Evolutionary conservation across 2,329 filamentous ascomycete genomes (phyloP).

Genomic region (Xylariales sp.): DNA sequence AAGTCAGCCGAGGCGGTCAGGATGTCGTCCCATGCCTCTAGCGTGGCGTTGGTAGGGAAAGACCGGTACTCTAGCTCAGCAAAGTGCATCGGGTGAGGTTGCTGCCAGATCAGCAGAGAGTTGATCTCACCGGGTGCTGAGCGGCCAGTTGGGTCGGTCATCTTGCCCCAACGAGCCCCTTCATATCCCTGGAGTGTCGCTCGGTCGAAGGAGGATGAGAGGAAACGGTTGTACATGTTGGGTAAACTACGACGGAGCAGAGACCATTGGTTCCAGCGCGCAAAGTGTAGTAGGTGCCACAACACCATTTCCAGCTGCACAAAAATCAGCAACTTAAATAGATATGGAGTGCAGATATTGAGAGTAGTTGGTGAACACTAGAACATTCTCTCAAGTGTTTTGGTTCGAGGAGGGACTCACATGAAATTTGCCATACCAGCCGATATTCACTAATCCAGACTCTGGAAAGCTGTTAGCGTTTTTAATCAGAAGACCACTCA

Average conservation of each 20-base stretch:
- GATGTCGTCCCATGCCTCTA: conserved; percentile 49
- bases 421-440: conserved; percentile 54
- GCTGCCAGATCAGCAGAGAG: conserved; percentile 57
- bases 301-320: conserved; percentile 45
- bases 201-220: conserved; percentile 30
- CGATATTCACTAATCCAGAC: conserved; percentile 43
- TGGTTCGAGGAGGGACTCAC: conserved; percentile 15
- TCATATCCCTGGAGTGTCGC: conserved; percentile 35
- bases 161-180: conserved; percentile 46
- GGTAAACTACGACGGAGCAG: conserved; percentile 41
- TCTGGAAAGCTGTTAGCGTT: conserved; percentile 9
- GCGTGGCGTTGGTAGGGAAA: conserved; percentile 34
- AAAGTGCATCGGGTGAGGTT: conserved; percentile 57
- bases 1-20: conserved; percentile 51
- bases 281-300: conserved; percentile 49
- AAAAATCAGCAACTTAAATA: conserved; percentile 2
- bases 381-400: too few species aligned
- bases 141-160: conserved; percentile 51
- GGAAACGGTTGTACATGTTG: conserved; percentile 41
- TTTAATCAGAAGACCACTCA: background rate
- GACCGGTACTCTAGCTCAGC: conserved; percentile 51
- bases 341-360: too few species aligned
- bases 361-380: too few species aligned
- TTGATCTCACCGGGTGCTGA: conserved; percentile 58
- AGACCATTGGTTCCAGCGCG: conserved; percentile 42